Evolutionary conservation across 176 grass and related monocot genomes (phyloP).

Genomic region (Puya raimondii): DNA sequence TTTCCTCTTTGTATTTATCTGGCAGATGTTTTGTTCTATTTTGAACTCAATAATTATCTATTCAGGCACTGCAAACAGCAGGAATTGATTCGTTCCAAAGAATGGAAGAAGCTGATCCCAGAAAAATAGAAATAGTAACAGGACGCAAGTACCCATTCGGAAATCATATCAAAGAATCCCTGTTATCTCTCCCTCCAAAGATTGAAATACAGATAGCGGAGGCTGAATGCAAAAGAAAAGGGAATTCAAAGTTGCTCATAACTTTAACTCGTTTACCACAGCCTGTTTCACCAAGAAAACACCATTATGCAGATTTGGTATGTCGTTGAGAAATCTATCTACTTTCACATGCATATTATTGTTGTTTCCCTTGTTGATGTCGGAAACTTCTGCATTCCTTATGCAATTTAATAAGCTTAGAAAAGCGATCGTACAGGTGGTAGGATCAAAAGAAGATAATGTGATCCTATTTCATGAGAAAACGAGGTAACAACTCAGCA

Average conservation of each 20-base stretch:
- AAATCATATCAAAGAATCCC: constrained; percentile 67
- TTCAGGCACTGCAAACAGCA: constrained; percentile 55
- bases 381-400: not conserved
- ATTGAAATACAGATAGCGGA: constrained; percentile 68
- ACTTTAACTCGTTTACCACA: constrained; percentile 48
- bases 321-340: not conserved
- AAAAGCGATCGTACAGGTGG: constrained; percentile 31
- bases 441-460: constrained; percentile 90
- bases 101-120: constrained; percentile 67
- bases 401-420: not conserved
- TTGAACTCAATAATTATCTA: constrained; percentile 29
- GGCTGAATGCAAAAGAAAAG: constrained; percentile 39
- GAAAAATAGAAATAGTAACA: constrained; percentile 81
- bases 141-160: constrained; percentile 88
- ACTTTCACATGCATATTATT: not conserved
- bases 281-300: constrained; percentile 45
- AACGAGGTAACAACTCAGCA: constrained; percentile 44
- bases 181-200: constrained; percentile 67
- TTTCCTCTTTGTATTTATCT: constrained; percentile 10
- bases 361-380: too few relatives aligned
- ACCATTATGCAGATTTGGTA: constrained; percentile 73
- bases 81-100: constrained; percentile 69
- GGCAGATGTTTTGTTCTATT: not conserved
- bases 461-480: constrained; percentile 82
- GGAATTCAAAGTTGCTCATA: constrained; percentile 57